phyloP scores from a whole-genome alignment of 1,139 yeast species.

The Lodderomyces elongisporus region DNA sequence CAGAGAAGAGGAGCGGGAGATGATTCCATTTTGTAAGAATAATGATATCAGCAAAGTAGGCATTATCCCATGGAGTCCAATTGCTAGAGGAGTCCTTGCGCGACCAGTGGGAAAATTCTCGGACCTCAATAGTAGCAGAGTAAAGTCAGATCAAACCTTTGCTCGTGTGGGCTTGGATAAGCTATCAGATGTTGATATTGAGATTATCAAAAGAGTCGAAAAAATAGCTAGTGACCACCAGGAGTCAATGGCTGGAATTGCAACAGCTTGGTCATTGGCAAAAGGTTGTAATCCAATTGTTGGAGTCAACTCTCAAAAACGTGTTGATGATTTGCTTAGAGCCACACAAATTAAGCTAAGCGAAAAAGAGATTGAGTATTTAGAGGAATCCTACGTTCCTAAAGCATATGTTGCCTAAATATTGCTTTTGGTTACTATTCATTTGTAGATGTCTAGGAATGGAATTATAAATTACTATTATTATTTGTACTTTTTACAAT shows the following conservation, averaged over 20 bases:
- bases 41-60: slow-evolving; percentile 36
- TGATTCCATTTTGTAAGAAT: slow-evolving; percentile 45
- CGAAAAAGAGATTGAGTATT: slow-evolving; percentile 38
- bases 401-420: too few species aligned
- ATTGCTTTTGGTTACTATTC: slow-evolving; percentile 6
- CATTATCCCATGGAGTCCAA: slow-evolving; percentile 49
- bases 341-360: slow-evolving; percentile 39
- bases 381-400: slow-evolving; percentile 45
- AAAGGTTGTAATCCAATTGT: slow-evolving; percentile 54
- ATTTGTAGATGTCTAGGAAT: too few species aligned
- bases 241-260: slow-evolving; percentile 50
- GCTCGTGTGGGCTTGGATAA: slow-evolving; percentile 8
- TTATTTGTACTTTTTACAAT: too few species aligned
- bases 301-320: slow-evolving; percentile 46
- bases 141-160: slow-evolving; percentile 8
- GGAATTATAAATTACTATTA: too few species aligned
- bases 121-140: slow-evolving; percentile 7
- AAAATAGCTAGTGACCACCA: slow-evolving; percentile 40
- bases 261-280: slow-evolving; percentile 51
- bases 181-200: slow-evolving; percentile 20
- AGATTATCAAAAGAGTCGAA: slow-evolving; percentile 48
- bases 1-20: slow-evolving; percentile 59
- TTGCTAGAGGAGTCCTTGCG: slow-evolving; percentile 44
- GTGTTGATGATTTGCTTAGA: slow-evolving; percentile 51
- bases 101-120: slow-evolving; percentile 25